Evolutionary conservation across 331 rosid species (phyloP).

Genomic region (Quercus tomentella): DNA sequence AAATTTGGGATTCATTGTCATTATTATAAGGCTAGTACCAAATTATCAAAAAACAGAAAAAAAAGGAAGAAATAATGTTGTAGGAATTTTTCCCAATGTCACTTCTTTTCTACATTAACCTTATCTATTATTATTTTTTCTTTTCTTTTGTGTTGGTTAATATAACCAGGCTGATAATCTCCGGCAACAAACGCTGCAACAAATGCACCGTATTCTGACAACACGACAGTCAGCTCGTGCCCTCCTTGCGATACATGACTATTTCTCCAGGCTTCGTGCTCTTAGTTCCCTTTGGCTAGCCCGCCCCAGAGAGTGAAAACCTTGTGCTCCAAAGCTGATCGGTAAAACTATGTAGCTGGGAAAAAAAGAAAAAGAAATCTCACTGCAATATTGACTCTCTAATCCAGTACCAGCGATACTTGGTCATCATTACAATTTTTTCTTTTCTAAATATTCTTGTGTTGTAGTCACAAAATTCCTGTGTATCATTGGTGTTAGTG

Average conservation of each 20-base stretch:
- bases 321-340: constrained; percentile 12
- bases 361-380: constrained; percentile 15
- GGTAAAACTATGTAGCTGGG: background rate
- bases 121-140: constrained; percentile 4
- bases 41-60: no score
- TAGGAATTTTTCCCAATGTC: no score
- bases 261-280: constrained; percentile 90
- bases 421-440: constrained; percentile 28
- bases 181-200: constrained; percentile 95
- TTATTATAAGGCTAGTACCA: no score
- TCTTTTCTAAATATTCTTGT: constrained; percentile 17
- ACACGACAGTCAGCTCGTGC: constrained; percentile 99
- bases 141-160: constrained; percentile 6
- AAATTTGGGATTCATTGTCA: background rate
- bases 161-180: constrained; percentile 85
- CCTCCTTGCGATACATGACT: constrained; percentile 92
- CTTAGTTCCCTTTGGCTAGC: constrained; percentile 99
- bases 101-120: background rate
- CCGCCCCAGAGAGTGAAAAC: constrained; percentile 82
- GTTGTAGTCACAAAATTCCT: constrained; percentile 18
- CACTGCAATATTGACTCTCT: constrained; percentile 24
- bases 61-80: no score
- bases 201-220: constrained; percentile 96
- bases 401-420: constrained; percentile 26
- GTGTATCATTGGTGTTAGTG: constrained; percentile 27